These are phyloP conservation scores for Solanum bulbocastanum DNA, from an alignment of 257 asterid species.

Conservation along the genomic window DNA sequence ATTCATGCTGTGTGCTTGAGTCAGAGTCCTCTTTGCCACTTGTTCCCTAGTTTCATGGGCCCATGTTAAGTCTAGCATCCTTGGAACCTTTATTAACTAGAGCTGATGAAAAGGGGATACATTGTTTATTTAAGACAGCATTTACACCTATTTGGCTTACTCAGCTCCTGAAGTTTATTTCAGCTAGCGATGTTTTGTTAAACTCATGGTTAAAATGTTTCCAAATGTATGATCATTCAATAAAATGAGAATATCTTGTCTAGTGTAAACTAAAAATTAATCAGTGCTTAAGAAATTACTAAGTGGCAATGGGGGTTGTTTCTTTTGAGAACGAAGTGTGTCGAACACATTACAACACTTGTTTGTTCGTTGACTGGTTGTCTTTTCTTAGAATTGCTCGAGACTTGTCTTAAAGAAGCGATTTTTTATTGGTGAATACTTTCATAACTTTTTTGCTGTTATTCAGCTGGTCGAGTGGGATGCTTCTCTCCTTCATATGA, in stretches of 20 bases:
- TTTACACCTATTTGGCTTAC: neutral
- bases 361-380: neutral
- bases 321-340: neutral
- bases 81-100: neutral
- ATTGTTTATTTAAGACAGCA: neutral
- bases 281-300: neutral
- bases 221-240: neutral
- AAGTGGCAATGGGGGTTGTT: neutral
- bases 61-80: neutral
- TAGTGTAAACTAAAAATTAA: neutral
- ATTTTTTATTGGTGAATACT: neutral
- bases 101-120: neutral
- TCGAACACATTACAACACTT: neutral
- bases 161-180: neutral
- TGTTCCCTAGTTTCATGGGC: neutral
- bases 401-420: neutral
- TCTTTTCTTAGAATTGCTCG: neutral
- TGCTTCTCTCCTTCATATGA: neutral
- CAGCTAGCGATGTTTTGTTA: neutral
- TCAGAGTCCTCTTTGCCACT: neutral
- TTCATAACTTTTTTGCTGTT: neutral
- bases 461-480: neutral
- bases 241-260: neutral
- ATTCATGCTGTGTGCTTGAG: neutral
- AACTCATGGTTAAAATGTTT: neutral